These are phyloP conservation scores for Solanum okadae DNA, from an alignment of 257 asterid species.

Conservation along the genomic window DNA sequence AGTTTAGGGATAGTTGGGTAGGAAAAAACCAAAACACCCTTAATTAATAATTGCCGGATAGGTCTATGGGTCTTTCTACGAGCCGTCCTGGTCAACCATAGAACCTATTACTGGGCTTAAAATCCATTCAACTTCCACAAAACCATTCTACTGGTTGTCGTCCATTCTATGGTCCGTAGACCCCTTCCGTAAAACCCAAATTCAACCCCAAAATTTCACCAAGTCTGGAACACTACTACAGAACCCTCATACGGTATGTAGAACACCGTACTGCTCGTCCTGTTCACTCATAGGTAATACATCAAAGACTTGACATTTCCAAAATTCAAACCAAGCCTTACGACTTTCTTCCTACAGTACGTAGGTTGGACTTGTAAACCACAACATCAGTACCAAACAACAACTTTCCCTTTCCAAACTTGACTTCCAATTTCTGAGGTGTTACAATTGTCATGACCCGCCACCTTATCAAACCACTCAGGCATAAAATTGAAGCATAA, in stretches of 20 bases:
- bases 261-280: no score
- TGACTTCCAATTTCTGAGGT: not conserved
- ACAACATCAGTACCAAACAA: not conserved
- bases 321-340: not conserved
- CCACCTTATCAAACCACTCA: no score
- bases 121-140: not conserved
- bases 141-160: not conserved
- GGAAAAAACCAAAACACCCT: no score
- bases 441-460: no score
- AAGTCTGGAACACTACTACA: not conserved
- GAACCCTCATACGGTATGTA: no score
- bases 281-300: no score
- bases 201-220: not conserved
- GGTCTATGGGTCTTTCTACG: not conserved
- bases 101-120: not conserved
- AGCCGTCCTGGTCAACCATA: accelerated
- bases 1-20: not conserved
- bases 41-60: not conserved
- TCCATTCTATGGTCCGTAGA: not conserved
- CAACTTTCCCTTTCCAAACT: not conserved
- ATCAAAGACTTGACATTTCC: not conserved
- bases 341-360: no score
- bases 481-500: not conserved
- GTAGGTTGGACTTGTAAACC: not conserved
- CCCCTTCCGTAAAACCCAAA: not conserved